These are phyloP conservation scores for Boletus huronensis DNA, from an alignment of 768 basidiomycete species.

Conservation along the genomic window DNA sequence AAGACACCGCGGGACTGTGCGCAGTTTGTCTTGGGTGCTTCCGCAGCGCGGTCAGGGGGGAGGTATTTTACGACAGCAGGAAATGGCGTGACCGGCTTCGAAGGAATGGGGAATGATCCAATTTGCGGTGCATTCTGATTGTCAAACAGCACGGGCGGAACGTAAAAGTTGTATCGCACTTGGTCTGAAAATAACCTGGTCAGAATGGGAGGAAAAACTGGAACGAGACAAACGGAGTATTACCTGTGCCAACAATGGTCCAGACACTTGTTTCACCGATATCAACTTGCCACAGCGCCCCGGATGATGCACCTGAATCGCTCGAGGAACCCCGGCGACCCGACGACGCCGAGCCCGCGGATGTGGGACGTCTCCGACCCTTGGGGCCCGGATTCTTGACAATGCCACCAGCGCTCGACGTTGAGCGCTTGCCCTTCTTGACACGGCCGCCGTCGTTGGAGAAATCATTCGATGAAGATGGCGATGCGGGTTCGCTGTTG, in stretches of 20 bases:
- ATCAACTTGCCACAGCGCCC: constrained; percentile 84
- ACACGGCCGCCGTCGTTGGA: constrained; percentile 85
- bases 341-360: constrained; percentile 68
- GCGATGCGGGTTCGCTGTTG: constrained; percentile 69
- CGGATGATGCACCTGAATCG: constrained; percentile 69
- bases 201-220: constrained; percentile 8
- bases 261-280: constrained; percentile 93
- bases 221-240: constrained; percentile 8
- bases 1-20: constrained; percentile 62
- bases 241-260: constrained; percentile 92
- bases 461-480: constrained; percentile 58
- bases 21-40: constrained; percentile 73
- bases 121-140: constrained; percentile 69
- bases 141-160: constrained; percentile 81
- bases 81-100: constrained; percentile 82
- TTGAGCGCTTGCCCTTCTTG: constrained; percentile 73
- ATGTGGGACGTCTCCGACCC: constrained; percentile 69
- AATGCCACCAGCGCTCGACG: constrained; percentile 58
- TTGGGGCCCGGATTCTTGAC: constrained; percentile 38
- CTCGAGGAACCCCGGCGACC: constrained; percentile 62
- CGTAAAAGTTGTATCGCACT: constrained; percentile 91
- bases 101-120: constrained; percentile 73
- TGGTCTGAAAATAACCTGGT: constrained; percentile 53
- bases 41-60: constrained; percentile 82
- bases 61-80: constrained; percentile 88